Base-by-base conservation (phyloP, 805 yeast genomes). In the Suhomyces xylopsoci region DNA sequence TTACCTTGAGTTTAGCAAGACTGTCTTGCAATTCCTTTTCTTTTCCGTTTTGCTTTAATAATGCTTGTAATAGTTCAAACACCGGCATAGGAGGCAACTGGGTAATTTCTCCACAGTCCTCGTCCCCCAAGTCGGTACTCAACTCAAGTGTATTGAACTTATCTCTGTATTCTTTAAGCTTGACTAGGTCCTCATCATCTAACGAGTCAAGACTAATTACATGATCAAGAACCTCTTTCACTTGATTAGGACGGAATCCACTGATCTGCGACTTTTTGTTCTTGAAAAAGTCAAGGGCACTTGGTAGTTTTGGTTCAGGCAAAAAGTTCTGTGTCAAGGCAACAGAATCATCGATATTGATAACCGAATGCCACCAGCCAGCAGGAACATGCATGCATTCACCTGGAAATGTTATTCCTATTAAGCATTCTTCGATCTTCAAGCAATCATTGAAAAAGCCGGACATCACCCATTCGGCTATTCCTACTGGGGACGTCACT, bases 291-390 rank as follows among this genome's bases (percentile, higher is more conserved):
- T 79, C 69, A 52, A 89, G 70, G 3, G 83, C 94, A 36, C 77
- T 72, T n/a, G 79, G 74, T 36, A 91, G 66, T 54, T 83, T 82
- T 43, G 81, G 77, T 41, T 65, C 64, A 0, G 97, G 96, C 9
- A 90, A 92, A 67, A 92, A 91, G 66, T 91, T 91, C 58, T 90
- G 96, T 0, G 97, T 91, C 61, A 91, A 69, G 0, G 97, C 97
- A 17, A 91, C 84, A n/a, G 84, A 76, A 63, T 87, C 90, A 53
- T 85, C 88, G 10, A 91, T 62, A 61, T 91, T 91, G n/a, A 91
- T 88, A 28, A 92, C 97, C 46, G 84, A 75, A 73, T 91, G 97
- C 97, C 97, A 91, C 97, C 97, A 91, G 0, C 96, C 96, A n/a
- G 91, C 79, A 3, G 97, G 97, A 7, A 91, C 97, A 65, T 87